Evolutionary conservation across 768 basidiomycete species (phyloP).

Genomic region (Podaxis sp.): DNA sequence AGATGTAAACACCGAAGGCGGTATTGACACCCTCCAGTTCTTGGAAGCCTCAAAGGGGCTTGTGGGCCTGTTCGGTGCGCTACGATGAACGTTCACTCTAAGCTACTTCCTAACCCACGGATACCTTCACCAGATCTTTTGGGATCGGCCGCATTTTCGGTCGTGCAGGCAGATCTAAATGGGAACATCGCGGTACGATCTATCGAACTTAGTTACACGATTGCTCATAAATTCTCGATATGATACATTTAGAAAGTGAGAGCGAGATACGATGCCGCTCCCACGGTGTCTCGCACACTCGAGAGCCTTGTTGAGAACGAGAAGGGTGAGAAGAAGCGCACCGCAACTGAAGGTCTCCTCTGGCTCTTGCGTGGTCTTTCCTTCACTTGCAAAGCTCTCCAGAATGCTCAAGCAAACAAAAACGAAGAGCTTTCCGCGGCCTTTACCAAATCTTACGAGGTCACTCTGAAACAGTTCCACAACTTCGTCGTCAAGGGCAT

Average conservation of each 20-base stretch:
- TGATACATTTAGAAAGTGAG: slow-evolving; percentile 77
- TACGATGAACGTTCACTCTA: not conserved
- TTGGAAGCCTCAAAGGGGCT: slow-evolving; percentile 88
- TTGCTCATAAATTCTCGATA: not conserved
- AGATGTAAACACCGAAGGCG: slow-evolving; percentile 84
- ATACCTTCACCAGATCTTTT: slow-evolving; percentile 62
- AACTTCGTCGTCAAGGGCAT: slow-evolving; percentile 71
- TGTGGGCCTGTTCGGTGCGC: slow-evolving; percentile 85
- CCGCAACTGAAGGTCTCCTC: slow-evolving; percentile 87
- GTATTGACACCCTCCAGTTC: slow-evolving; percentile 87
- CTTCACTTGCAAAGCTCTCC: slow-evolving; percentile 85
- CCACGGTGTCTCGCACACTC: slow-evolving; percentile 69
- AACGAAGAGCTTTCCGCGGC: slow-evolving; percentile 63
- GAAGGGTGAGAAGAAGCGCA: slow-evolving; percentile 81
- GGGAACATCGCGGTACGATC: slow-evolving; percentile 84
- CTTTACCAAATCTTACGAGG: slow-evolving; percentile 81
- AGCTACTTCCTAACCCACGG: not conserved
- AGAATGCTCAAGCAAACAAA: slow-evolving; percentile 66
- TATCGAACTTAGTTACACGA: not conserved
- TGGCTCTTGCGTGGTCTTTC: slow-evolving; percentile 92
- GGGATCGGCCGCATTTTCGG: slow-evolving; percentile 77
- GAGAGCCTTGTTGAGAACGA: slow-evolving; percentile 85
- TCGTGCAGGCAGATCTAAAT: slow-evolving; percentile 84
- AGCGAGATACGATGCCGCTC: slow-evolving; percentile 68
- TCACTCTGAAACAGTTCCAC: slow-evolving; percentile 83